A percentile compares a stretch with the other conserved stretches of the same genome.
phyloP scores from a whole-genome alignment of 2,329 filamentous ascomycete genomes.

The Fusarium tanahbumbuense region DNA sequence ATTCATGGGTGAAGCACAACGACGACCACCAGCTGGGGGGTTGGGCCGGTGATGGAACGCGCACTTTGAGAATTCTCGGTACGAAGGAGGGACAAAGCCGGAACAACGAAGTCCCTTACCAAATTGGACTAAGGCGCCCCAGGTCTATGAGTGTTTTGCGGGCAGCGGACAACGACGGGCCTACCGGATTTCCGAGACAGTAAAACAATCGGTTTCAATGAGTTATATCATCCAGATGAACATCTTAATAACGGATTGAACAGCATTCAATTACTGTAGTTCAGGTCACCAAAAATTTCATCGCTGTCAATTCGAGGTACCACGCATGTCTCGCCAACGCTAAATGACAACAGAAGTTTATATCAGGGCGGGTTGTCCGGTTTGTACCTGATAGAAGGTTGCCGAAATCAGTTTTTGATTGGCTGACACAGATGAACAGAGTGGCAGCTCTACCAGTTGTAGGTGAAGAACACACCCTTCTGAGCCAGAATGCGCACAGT shows the following conservation, averaged over 20 bases:
- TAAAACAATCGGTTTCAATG: neutral
- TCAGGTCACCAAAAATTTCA: neutral
- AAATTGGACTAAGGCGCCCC: conserved; percentile 26
- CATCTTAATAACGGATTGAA: neutral
- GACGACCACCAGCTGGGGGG: conserved; percentile 40
- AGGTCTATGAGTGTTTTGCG: conserved; percentile 24
- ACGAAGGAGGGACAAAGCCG: conserved; percentile 44
- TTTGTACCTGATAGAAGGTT: conserved; percentile 36
- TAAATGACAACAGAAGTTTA: conserved; percentile 26
- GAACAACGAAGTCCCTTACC: conserved; percentile 43
- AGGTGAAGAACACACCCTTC: conserved; percentile 21
- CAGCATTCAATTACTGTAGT: neutral
- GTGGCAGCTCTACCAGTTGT: conserved; percentile 8
- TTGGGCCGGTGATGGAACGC: conserved; percentile 45
- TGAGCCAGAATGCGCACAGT: conserved; percentile 25
- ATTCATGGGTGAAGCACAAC: conserved; percentile 48
- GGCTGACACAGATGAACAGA: conserved; percentile 22
- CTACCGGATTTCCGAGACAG: conserved; percentile 44
- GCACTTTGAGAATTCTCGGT: conserved; percentile 47
- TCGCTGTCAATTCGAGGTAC: conserved; percentile 5
- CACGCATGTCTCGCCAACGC: conserved; percentile 20
- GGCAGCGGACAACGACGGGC: conserved; percentile 44
- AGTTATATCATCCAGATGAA: neutral
- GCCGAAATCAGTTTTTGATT: conserved; percentile 30
- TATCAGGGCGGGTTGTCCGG: conserved; percentile 31